Evolutionary conservation across 768 basidiomycete species (phyloP).

Genomic region (Rhizopogon sp.): DNA sequence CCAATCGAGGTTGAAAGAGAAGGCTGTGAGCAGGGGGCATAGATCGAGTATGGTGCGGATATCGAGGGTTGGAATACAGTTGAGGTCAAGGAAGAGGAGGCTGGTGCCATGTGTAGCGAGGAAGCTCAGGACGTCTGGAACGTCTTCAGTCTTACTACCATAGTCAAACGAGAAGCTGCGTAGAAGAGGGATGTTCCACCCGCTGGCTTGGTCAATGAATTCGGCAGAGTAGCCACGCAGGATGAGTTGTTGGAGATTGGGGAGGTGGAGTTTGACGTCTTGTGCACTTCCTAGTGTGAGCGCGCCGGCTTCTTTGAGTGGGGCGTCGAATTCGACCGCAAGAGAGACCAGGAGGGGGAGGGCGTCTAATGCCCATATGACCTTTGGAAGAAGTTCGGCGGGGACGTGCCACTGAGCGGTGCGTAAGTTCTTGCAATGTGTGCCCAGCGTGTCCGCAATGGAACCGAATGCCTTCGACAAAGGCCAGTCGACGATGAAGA

Average conservation of each 20-base stretch:
- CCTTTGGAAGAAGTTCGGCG: conserved; percentile 49
- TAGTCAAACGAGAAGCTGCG: conserved; percentile 51
- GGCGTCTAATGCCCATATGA: conserved; percentile 68
- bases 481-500: conserved; percentile 66
- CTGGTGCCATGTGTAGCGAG: conserved; percentile 51
- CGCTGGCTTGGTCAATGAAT: conserved; percentile 64
- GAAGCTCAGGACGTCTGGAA: conserved; percentile 58
- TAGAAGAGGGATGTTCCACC: conserved; percentile 63
- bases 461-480: conserved; percentile 55
- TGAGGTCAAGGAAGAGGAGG: conserved; percentile 63
- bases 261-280: conserved; percentile 48
- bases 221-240: conserved; percentile 56
- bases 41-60: conserved; percentile 55
- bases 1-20: conserved; percentile 79
- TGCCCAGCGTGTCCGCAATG: conserved; percentile 59
- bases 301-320: conserved; percentile 33
- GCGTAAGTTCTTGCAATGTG: conserved; percentile 45
- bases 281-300: conserved; percentile 58
- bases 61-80: conserved; percentile 52
- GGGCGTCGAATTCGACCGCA: conserved; percentile 44
- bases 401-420: conserved; percentile 61
- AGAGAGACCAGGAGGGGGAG: conserved; percentile 53
- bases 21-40: conserved; percentile 56
- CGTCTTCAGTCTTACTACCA: conserved; percentile 30
- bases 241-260: conserved; percentile 56